Evolutionary conservation across 2,329 filamentous ascomycete species (phyloP).

Genomic region (Colletotrichum nymphaeae): DNA sequence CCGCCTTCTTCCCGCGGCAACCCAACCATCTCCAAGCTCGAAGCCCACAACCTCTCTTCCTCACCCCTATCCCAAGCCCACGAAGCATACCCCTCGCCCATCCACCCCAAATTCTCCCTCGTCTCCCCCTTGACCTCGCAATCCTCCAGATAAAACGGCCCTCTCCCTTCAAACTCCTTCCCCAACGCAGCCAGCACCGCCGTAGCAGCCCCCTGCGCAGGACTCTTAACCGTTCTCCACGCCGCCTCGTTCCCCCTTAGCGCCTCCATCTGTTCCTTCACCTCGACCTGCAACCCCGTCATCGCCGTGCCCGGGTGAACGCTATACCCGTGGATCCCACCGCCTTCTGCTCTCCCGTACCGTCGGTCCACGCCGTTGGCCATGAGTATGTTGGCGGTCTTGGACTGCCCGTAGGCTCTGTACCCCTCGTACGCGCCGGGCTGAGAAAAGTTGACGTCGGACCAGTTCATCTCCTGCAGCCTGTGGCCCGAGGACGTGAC

Average conservation of each 20-base stretch:
- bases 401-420: constrained; percentile 55
- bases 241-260: neutral
- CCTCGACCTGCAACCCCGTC: neutral
- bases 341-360: neutral
- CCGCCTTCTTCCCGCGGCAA: neutral
- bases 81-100: neutral
- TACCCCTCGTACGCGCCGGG: constrained; percentile 1
- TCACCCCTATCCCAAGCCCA: constrained; percentile 6
- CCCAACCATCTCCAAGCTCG: neutral
- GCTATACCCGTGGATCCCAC: neutral
- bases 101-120: neutral
- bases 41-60: neutral
- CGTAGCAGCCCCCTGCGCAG: constrained; percentile 60
- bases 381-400: constrained; percentile 59
- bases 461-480: constrained; percentile 42
- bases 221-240: neutral
- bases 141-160: constrained; percentile 57
- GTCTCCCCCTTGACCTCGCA: constrained; percentile 39
- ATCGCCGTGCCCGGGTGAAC: neutral
- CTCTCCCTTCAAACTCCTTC: constrained; percentile 52
- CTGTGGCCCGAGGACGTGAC: constrained; percentile 57
- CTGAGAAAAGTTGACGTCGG: constrained; percentile 34
- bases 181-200: constrained; percentile 54
- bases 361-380: constrained; percentile 57
- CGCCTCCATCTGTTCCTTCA: neutral